These are phyloP conservation scores for Amorphotheca resinae DNA, from an alignment of 495 filamentous ascomycete genomes.

Conservation along the genomic window DNA sequence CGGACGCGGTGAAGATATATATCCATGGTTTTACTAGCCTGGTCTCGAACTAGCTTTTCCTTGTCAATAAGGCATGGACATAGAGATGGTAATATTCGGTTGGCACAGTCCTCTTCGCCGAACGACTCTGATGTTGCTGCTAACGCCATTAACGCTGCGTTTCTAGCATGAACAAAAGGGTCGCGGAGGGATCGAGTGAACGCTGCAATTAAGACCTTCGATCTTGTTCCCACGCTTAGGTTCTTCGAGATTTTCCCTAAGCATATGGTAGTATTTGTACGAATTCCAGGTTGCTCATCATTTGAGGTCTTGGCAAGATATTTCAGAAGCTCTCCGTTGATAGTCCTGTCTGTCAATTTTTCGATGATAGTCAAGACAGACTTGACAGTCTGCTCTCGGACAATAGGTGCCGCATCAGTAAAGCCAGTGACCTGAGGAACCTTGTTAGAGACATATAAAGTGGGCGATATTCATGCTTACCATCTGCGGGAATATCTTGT, in stretches of 20 bases:
- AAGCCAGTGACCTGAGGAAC: conserved; percentile 63
- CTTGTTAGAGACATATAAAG: neutral
- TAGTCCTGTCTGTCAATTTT: conserved; percentile 82
- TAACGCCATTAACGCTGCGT: conserved; percentile 76
- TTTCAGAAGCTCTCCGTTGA: conserved; percentile 86
- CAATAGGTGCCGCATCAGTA: conserved; percentile 77
- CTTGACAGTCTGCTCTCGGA: conserved; percentile 92
- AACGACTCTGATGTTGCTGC: conserved; percentile 77
- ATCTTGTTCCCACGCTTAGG: conserved; percentile 60
- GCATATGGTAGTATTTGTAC: conserved; percentile 97
- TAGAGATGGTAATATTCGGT: conserved; percentile 66
- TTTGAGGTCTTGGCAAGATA: conserved; percentile 93
- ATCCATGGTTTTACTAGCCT: conserved; percentile 83
- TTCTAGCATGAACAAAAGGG: conserved; percentile 86
- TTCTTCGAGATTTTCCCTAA: conserved; percentile 90
- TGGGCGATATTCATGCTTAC: conserved; percentile 30
- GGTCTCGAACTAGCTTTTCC: conserved; percentile 83
- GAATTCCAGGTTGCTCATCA: conserved; percentile 92
- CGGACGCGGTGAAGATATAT: conserved; percentile 75
- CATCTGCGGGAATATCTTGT: conserved; percentile 94
- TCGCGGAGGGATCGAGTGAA: conserved; percentile 82
- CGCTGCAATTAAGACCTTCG: conserved; percentile 85
- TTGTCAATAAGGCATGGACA: conserved; percentile 73
- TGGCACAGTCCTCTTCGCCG: conserved; percentile 80
- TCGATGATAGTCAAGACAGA: conserved; percentile 71